Percentiles rank a stretch among this genome's conserved stretches.
Evolutionary conservation across 73 alveolate species (phyloP).

Genomic region (Tetrahymena malaccensis): DNA sequence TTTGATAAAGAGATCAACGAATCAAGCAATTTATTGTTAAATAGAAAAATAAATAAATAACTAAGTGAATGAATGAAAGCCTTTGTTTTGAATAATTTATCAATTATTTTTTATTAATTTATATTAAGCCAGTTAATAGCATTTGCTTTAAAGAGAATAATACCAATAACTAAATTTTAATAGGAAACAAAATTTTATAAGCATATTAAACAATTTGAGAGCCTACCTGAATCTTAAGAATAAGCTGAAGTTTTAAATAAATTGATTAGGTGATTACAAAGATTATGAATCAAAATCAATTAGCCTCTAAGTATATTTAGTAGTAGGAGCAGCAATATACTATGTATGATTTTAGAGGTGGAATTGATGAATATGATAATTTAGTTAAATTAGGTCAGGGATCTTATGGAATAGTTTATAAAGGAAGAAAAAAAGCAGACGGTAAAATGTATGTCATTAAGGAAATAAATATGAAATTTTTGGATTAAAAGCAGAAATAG

Average conservation of each 20-base stretch:
- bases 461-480: not conserved
- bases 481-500: slow-evolving; percentile 29
- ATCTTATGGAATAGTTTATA: slow-evolving; percentile 50
- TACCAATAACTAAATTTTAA: not conserved
- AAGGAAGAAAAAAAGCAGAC: slow-evolving; percentile 9
- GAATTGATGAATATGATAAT: not conserved
- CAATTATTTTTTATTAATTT: too few relatives aligned
- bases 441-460: slow-evolving; percentile 2
- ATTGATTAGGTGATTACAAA: not conserved
- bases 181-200: not conserved
- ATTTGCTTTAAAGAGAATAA: not conserved
- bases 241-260: not conserved
- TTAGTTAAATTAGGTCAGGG: slow-evolving; percentile 52
- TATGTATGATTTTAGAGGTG: not conserved
- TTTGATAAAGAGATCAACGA: not conserved
- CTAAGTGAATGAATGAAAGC: too few relatives aligned
- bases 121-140: not conserved
- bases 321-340: not conserved
- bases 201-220: not conserved
- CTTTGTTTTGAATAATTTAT: not conserved
- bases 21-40: not conserved
- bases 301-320: not conserved
- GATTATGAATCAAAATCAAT: not conserved
- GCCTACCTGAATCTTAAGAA: too few relatives aligned
- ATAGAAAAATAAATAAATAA: too few relatives aligned